Evolutionary conservation across 2,329 filamentous ascomycete genomes (phyloP).

Genomic region (Xylariaceae sp.): DNA sequence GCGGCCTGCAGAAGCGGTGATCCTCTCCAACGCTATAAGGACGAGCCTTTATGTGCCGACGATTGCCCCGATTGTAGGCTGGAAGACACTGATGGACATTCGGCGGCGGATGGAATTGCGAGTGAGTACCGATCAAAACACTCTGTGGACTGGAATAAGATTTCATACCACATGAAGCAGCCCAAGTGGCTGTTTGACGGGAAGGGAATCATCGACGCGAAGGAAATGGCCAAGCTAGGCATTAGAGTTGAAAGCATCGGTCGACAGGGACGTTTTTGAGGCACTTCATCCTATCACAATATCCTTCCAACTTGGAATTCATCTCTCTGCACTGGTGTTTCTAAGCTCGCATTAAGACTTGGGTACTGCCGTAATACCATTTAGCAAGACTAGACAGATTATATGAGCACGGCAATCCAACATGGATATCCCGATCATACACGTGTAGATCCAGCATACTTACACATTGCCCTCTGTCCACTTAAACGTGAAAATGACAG

Average conservation of each 20-base stretch:
- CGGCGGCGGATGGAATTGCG: conserved; percentile 40
- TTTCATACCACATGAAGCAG: conserved; percentile 48
- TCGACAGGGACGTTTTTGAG: conserved; percentile 1
- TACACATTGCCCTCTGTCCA: too few species aligned
- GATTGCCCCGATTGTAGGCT: conserved; percentile 51
- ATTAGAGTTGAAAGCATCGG: conserved; percentile 54
- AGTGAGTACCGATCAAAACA: conserved; percentile 47
- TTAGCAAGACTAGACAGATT: too few species aligned
- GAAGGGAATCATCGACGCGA: conserved; percentile 50
- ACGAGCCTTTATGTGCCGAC: conserved; percentile 43
- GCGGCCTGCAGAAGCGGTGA: conserved; percentile 32
- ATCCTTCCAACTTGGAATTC: too few species aligned
- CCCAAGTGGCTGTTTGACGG: conserved; percentile 58
- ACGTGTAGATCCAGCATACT: too few species aligned
- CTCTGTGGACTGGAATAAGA: conserved; percentile 50
- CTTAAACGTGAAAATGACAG: too few species aligned
- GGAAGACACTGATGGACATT: conserved; percentile 38
- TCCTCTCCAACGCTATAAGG: conserved; percentile 45
- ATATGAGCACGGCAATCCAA: too few species aligned
- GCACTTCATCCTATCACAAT: too few species aligned
- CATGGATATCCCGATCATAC: too few species aligned
- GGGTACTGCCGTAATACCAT: too few species aligned
- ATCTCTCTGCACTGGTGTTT: too few species aligned
- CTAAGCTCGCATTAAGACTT: too few species aligned
- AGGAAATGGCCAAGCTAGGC: conserved; percentile 48